Base-by-base conservation (phyloP, 1,284 basidiomycete species). In the Gomphus bonarii region DNA sequence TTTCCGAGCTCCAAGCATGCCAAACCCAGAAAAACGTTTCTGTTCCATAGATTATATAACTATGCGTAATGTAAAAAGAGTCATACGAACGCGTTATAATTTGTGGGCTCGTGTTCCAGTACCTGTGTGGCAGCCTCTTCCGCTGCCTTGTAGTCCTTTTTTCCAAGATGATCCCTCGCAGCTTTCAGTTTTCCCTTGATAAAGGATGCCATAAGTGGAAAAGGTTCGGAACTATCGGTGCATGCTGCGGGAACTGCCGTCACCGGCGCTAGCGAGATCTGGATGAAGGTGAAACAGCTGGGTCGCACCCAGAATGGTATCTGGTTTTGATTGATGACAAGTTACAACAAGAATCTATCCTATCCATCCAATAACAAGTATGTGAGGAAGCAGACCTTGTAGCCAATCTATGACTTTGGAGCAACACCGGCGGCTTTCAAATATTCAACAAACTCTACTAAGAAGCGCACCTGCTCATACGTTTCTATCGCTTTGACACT, bases 401-500 rank as follows among this genome's bases (percentile, higher is more conserved):
- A 3, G n/a, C 20, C 28, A 28, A 28, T 28, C 47, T 48, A 48
- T 10, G 30, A 31, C 14, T 31, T 48, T n/a, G 47, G 12, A 7
- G 25, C 31, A 31, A 3, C 6, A 31, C 47, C 18, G 14, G 5
- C 28, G 30, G 30, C 28, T 22, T 48, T 48, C 11, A 51, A 20
- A 51, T 81, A 84, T 38, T 84, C 79, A 2, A 93, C 81, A 69
- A 86, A 97, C 38, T 88, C 84, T 4, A 85, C 66, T 56, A 97
- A 70, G 68, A 95, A 95, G 63, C 79, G 76, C 18, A 95, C 94
- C 69, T 97, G 93, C 67, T 95, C 91, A 66, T 87, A 86, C 8
- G 90, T 94, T 70, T 97, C 93, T 43, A 97, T 81, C 1, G 92
- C 91, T 68, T 93, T 92, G 57, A 85, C 70, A 62, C 91, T 93